Conservation (phyloP, 805 yeast genomes). For the Candida sithepensis region DNA sequence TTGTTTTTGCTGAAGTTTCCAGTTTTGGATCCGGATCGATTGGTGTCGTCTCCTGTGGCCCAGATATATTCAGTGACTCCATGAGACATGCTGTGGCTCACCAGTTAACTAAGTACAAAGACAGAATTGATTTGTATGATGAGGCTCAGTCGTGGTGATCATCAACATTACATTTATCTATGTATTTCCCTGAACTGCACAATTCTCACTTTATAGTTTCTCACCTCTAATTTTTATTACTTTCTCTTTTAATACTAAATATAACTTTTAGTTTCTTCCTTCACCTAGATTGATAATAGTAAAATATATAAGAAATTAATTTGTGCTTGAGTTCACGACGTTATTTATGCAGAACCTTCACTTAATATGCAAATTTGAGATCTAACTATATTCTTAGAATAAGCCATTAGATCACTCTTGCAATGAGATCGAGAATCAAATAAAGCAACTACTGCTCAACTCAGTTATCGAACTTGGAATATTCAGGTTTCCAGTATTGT, state of each 20-base stretch:
- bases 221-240: neutral
- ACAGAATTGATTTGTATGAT: constrained; percentile 67
- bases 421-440: neutral
- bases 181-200: neutral
- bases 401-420: too few species aligned
- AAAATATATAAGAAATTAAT: too few species aligned
- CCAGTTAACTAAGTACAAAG: constrained; percentile 37
- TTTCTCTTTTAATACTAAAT: too few species aligned
- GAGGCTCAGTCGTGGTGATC: constrained; percentile 69
- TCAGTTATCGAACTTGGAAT: constrained; percentile 20
- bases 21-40: constrained; percentile 34
- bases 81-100: constrained; percentile 45
- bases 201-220: neutral
- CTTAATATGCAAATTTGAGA: too few species aligned
- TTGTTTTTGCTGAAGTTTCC: constrained; percentile 33
- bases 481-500: constrained; percentile 32
- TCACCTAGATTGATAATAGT: too few species aligned
- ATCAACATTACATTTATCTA: neutral
- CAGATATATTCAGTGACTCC: constrained; percentile 44
- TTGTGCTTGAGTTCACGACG: too few species aligned
- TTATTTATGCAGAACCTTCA: too few species aligned
- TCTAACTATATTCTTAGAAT: too few species aligned
- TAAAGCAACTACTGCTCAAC: too few species aligned
- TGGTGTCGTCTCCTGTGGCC: constrained; percentile 46
- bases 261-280: too few species aligned